Evolutionary conservation across 331 rosid species (phyloP), one percentile per base, ranked within the genome.

Genomic region (Malus hybrid): DNA sequence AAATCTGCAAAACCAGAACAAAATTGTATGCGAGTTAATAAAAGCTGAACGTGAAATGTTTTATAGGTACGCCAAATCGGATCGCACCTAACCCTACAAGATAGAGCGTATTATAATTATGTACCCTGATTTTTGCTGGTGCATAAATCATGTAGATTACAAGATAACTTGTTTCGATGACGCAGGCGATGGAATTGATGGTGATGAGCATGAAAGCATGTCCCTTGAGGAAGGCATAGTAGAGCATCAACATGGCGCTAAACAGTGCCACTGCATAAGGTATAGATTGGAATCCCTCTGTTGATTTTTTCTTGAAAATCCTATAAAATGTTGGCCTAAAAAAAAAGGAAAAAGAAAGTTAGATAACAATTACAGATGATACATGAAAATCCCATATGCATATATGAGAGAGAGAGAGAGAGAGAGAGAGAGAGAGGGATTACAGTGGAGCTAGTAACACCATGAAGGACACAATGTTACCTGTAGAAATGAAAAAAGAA

Each of bases 201-300:
- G 75, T 65, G 73, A 85, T 12, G 33, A 85, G 76, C 66, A 85
- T 20, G 28, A 60, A 1, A 4, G 79, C 77, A 42, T 68, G 42
- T 14, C 31, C 33, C 65, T 82, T 77, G n/a, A 82, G 75, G 31
- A 64, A n/a, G 7, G 80, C 88, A 65, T 85, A 85, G 76, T 85
- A 85, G 4, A 85, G 69, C 59, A 52, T 79, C 0, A 85, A 11
- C 82, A 69, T 85, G 3, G 86, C 73, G 14, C 84, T 85, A 52
- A 85, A 82, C 9, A 85, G 31, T 6, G 88, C 86, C 34, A 82
- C 86, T 5, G 82, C 76, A 63, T 85, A 85, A 3, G 88, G 88
- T 33, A 85, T 16, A 1, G 80, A 22, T 7, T 73, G 86, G 63
- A 81, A 85, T 8, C 74, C 83, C 9, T 76, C 78, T 15, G 88